Evolutionary conservation across 192 early-diverging fungal genomes (phyloP), one percentile per base, ranked within the genome.

Genomic region (Glomus cerebriforme): DNA sequence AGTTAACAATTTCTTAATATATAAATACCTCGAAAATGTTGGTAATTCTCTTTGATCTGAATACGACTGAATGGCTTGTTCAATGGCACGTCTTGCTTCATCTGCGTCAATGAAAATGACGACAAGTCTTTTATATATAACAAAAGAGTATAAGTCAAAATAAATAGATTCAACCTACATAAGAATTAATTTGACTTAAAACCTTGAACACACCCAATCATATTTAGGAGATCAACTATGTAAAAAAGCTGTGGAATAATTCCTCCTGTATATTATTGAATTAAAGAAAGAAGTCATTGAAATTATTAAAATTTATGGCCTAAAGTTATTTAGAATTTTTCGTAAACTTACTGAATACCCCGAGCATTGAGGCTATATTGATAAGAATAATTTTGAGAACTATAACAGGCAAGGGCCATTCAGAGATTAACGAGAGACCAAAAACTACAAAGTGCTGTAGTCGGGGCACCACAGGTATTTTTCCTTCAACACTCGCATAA

Each of bases 41-140:
- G 69, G 69, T n/a, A 72, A 72, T 49, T 72, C 69, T 72, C 22
- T 15, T n/a, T 72, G n/a, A 72, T 72, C 69, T n/a, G 39, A 39
- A 24, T 72, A 72, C 15, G 35, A 39, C 24, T 72, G n/a, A 47
- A 72, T 72, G 12, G 69, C 69, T 27, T 39, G 24, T 39, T 72
- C 39, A 27, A 72, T 72, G 24, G 31, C n/a, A 1, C 35, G 34
- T 27, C 69, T 72, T n/a, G 69, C 69, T 72, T 72, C 69, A 72
- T 72, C 34, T 45, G 39, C 69, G 15, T 72, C 69, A 27, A 72
- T 47, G n/a, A 72, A 72, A 43, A 72, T 39, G 1, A 72, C 69
- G 2, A 72, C 69, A 7, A 72, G 69, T 27, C 63, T 65, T 65
- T 65, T 64, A 63, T 31, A 22, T 26, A 31, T 65, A 65, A 65